Evolutionary conservation across 148 eudicot genomes (phyloP), one percentile per base, ranked within the genome.

Genomic region (Heliosperma pusillum): DNA sequence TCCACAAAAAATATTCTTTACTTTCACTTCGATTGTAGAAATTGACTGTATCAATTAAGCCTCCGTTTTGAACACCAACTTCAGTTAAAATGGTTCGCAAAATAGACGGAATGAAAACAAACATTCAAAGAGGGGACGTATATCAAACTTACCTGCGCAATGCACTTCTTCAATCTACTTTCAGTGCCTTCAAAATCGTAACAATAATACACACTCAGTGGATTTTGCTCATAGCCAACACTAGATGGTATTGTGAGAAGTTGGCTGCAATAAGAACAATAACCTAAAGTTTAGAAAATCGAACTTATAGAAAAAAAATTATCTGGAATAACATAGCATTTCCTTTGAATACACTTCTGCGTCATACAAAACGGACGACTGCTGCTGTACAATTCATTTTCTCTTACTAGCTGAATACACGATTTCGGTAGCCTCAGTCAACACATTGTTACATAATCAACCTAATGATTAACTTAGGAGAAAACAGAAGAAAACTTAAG

Each of bases 141-240:
- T 17, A 42, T 40, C 53, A 70, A 71, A 13, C 44, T 74, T 70
- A 94, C 98, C 95, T 94, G 96, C 58, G 98, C 98, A 57, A 94
- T 91, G 82, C 98, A 94, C 83, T 83, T 90, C 86, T 83, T 91
- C 86, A 94, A 81, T 66, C 9, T 83, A 65, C 63, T 42, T 13
- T 68, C 64, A 26, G 88, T 80, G 79, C 81, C 88, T 80, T 91
- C 91, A 10, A 67, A 19, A 55, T 94, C 96, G 74, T 90, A 91
- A 82, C 98, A 94, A 74, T 94, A 94, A 72, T 94, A 94, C 72
- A 94, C 40, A 80, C 96, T 91, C 83, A 94, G 78, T 27, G 98
- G 98, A 82, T 91, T 94, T 79, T 94, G 93, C 47, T 81, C 92
- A 83, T 94, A 94, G 72, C 98, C 98, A 74, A 91, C 93, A 75